A percentile compares a stretch with the other conserved stretches of the same genome.
phyloP scores from a whole-genome alignment of 371 early-diverging fungal species.

The Phascolomyces articulosus region DNA sequence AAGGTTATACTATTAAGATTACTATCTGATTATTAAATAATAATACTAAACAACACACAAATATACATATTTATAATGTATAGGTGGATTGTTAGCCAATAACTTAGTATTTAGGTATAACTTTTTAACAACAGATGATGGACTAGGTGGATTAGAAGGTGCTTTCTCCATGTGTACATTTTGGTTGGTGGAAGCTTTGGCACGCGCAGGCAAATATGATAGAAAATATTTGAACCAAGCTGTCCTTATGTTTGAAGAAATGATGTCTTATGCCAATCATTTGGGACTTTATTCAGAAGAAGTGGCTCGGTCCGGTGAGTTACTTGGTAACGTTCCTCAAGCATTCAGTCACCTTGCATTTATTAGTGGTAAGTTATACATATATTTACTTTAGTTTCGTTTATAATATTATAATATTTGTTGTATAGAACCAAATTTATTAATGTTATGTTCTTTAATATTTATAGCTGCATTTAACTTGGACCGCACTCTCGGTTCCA shows the following conservation, averaged over 20 bases:
- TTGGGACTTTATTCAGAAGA: constrained; percentile 79
- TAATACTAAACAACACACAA: no score
- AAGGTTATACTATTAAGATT: no score
- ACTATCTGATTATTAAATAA: no score
- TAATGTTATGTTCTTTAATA: constrained; percentile 1
- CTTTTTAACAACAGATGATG: constrained; percentile 56
- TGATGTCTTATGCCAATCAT: constrained; percentile 77
- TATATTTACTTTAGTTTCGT: background rate
- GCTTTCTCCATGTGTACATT: constrained; percentile 86
- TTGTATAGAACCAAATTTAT: background rate
- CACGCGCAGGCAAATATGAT: constrained; percentile 77
- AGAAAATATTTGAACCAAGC: constrained; percentile 61
- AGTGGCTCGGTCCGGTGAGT: constrained; percentile 72
- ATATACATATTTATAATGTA: background rate
- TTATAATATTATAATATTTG: background rate
- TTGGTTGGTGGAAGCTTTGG: constrained; percentile 84
- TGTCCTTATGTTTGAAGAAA: constrained; percentile 75
- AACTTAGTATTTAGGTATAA: constrained; percentile 79
- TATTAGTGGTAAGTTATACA: constrained; percentile 58
- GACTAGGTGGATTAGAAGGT: constrained; percentile 67
- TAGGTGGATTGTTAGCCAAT: constrained; percentile 73
- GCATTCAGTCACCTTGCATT: constrained; percentile 83
- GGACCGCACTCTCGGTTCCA: constrained; percentile 52
- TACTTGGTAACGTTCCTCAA: constrained; percentile 85
- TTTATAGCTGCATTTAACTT: constrained; percentile 80